Conservation (phyloP, 1,139 yeast genomes). For the Ashbya aceris region DNA sequence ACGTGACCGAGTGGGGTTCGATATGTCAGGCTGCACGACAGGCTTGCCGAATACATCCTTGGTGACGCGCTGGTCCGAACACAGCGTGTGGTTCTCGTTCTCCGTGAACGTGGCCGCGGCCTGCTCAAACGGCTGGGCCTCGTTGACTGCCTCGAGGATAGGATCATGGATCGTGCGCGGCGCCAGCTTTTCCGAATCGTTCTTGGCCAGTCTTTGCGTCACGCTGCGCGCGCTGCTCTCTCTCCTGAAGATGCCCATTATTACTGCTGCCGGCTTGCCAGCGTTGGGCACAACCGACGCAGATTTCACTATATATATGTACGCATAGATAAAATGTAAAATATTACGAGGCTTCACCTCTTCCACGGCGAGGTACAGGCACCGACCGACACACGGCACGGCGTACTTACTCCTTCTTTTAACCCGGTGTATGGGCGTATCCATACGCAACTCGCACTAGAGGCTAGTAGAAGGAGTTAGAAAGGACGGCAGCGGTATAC, state of each 20-base stretch:
- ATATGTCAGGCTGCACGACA: constrained; percentile 67
- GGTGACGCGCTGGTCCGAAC: constrained; percentile 33
- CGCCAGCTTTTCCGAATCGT: constrained; percentile 44
- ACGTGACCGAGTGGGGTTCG: constrained; percentile 85
- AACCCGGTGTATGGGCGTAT: too few relatives aligned
- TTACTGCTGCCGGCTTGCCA: neutral
- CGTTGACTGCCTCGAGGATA: constrained; percentile 80
- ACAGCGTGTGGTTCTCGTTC: constrained; percentile 28
- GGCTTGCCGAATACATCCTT: constrained; percentile 80
- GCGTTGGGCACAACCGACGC: too few relatives aligned
- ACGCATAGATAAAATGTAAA: constrained; percentile 4
- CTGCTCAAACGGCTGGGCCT: constrained; percentile 91
- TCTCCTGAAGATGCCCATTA: constrained; percentile 11
- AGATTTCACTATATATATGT: too few relatives aligned
- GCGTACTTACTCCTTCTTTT: too few relatives aligned
- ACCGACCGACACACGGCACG: too few relatives aligned
- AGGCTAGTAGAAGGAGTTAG: too few relatives aligned
- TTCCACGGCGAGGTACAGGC: constrained; percentile 27
- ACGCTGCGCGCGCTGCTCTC: constrained; percentile 5
- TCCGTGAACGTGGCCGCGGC: constrained; percentile 34
- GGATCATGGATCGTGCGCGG: constrained; percentile 76
- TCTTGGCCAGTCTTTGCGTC: constrained; percentile 35
- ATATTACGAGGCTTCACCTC: constrained; percentile 40
- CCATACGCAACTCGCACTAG: too few relatives aligned
- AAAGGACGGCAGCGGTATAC: too few relatives aligned